Percentiles rank a stretch among this genome's conserved stretches.
Evolutionary conservation across 2,329 filamentous ascomycete species (phyloP).

Genomic region (Exophiala phaeomuriformis): DNA sequence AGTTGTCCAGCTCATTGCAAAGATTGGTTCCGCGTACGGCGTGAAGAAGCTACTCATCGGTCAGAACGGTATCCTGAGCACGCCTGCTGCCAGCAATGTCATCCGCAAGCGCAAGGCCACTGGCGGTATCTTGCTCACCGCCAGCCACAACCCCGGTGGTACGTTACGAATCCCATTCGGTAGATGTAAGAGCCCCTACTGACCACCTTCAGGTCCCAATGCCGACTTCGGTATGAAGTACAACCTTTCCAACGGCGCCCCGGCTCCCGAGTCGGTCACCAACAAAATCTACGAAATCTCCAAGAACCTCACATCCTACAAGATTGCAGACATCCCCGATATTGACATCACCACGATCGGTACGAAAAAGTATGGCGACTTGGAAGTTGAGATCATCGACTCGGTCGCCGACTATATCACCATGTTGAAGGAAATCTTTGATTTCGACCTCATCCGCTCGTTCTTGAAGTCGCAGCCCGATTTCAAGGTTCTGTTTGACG

Average conservation of each 20-base stretch:
- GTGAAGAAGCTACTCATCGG: constrained; percentile 98
- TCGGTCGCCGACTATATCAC: constrained; percentile 84
- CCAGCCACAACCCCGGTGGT: constrained; percentile 98
- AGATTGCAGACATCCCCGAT: constrained; percentile 78
- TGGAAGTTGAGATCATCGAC: constrained; percentile 94
- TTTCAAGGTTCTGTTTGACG: constrained; percentile 97
- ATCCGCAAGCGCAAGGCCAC: constrained; percentile 93
- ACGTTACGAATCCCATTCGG: constrained; percentile 34
- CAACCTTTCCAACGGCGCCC: constrained; percentile 93
- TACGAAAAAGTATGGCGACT: constrained; percentile 69
- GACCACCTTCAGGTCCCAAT: constrained; percentile 58
- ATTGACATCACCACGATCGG: constrained; percentile 79
- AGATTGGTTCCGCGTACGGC: constrained; percentile 92
- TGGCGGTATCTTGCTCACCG: constrained; percentile 91
- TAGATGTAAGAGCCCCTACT: constrained; percentile 3
- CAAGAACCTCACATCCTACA: constrained; percentile 85
- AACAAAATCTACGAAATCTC: constrained; percentile 96
- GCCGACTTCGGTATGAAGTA: constrained; percentile 99
- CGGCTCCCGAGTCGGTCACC: constrained; percentile 89
- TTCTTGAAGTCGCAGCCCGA: constrained; percentile 82
- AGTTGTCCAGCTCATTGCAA: constrained; percentile 91
- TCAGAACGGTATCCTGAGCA: constrained; percentile 92
- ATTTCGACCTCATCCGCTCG: constrained; percentile 89
- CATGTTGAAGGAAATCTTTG: constrained; percentile 98
- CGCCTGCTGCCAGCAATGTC: constrained; percentile 89